Evolutionary conservation across 768 basidiomycete genomes (phyloP).

Genomic region (Pleurotus pulmonarius): DNA sequence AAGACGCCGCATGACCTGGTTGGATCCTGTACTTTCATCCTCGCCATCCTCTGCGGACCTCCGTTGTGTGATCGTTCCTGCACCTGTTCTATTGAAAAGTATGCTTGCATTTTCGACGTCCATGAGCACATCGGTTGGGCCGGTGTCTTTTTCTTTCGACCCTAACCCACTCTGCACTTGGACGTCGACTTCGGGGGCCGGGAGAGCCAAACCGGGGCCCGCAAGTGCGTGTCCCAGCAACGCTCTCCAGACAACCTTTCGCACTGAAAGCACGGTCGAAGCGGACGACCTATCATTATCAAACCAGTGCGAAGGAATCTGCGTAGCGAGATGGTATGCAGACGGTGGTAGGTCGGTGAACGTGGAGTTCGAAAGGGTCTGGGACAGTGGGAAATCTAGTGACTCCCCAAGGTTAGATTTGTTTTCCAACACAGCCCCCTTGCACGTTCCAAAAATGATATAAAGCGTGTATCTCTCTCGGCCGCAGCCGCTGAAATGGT

Average conservation of each 20-base stretch:
- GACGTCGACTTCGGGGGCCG: no score
- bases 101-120: no score
- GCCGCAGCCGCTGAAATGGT: no score
- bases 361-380: slow-evolving; percentile 25
- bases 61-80: slow-evolving; percentile 3
- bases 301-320: slow-evolving; percentile 64
- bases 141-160: no score
- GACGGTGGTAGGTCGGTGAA: slow-evolving; percentile 37
- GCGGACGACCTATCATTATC: slow-evolving; percentile 25
- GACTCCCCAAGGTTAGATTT: slow-evolving; percentile 8
- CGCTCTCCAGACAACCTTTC: slow-evolving; percentile 73
- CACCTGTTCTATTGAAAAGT: not conserved
- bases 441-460: no score
- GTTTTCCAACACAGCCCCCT: not conserved
- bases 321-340: slow-evolving; percentile 69
- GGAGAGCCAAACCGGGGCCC: no score
- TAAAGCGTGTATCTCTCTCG: no score
- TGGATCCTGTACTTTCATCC: slow-evolving; percentile 29
- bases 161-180: no score
- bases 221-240: slow-evolving; percentile 20
- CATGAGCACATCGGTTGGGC: no score
- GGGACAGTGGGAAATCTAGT: slow-evolving; percentile 57
- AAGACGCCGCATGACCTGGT: slow-evolving; percentile 39
- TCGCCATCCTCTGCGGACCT: not conserved
- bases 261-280: slow-evolving; percentile 46